Evolutionary conservation across 805 yeast genomes (phyloP), one percentile per base, ranked within the genome.

Genomic region (Yamadazyma insecticola): DNA sequence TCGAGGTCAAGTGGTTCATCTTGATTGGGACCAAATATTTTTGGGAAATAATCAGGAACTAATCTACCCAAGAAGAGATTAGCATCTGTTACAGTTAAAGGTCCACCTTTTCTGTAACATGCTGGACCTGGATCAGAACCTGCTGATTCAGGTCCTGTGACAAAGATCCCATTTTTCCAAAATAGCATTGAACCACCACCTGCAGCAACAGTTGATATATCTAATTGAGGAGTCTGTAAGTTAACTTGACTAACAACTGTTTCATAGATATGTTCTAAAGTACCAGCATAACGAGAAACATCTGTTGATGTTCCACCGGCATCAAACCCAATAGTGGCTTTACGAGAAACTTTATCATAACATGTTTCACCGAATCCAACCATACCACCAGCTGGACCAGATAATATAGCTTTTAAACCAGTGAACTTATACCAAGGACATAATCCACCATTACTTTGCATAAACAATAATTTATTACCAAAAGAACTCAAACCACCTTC

Each of bases 301-400:
- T 66, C 72, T 3, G 72, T 66, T 15, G 69, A 62, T 1, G 72
- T 66, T 15, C 72, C 72, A 24, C 72, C 72, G 33, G 67, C 67
- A 45, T 66, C 61, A 37, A 53, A 53, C 1, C 71, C 71, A 18
- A 64, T 55, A 18, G 67, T 60, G 13, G 64, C 65, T 24, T 35
- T 45, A 13, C 38, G 20, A 4, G 11, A 13, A 1, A 19, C 30
- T 16, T 38, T 23, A 38, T 70, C 74, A 51, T 70, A 86, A 39
- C 95, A 84, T 0, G 97, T 89, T 31, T 76, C 71, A 0, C 96
- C 85, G 46, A 78, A 85, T 0, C 97, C 97, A 20, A 90, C 96
- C 36, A 90, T 95, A 29, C 97, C 97, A 22, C 97, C 97, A 7
- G 97, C 97, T 3, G 97, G 97, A 2, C 97, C 97, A 1, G 96